Evolutionary conservation across 2,329 filamentous ascomycete genomes (phyloP).

Genomic region (Cryphonectria japonica): DNA sequence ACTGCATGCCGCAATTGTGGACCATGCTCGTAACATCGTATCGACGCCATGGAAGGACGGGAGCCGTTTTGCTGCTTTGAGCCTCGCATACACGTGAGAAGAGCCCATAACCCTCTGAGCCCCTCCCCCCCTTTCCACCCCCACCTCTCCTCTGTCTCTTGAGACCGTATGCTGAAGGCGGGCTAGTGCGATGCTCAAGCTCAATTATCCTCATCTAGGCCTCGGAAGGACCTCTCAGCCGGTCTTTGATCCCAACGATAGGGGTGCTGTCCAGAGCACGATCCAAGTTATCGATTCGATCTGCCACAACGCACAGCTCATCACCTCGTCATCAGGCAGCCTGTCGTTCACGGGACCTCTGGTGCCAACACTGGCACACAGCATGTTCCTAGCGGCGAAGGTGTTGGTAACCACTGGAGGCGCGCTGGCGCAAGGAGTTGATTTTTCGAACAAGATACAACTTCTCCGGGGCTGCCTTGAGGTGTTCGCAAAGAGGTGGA

Average conservation of each 20-base stretch:
- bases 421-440: slow-evolving; percentile 30
- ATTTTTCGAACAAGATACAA: slow-evolving; percentile 35
- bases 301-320: slow-evolving; percentile 31
- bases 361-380: slow-evolving; percentile 34
- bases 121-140: slow-evolving; percentile 2
- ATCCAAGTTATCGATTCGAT: slow-evolving; percentile 33
- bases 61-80: slow-evolving; percentile 34
- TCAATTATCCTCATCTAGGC: slow-evolving; percentile 36
- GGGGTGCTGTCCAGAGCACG: slow-evolving; percentile 31
- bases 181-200: slow-evolving; percentile 36
- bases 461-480: slow-evolving; percentile 32
- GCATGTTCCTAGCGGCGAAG: slow-evolving; percentile 34
- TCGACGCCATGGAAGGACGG: slow-evolving; percentile 33
- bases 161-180: slow-evolving; percentile 27
- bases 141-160: slow-evolving; percentile 11
- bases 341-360: slow-evolving; percentile 28
- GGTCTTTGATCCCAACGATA: slow-evolving; percentile 22
- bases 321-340: slow-evolving; percentile 27
- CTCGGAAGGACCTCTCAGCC: slow-evolving; percentile 18
- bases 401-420: slow-evolving; percentile 36
- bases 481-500: slow-evolving; percentile 34
- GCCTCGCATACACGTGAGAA: slow-evolving; percentile 37
- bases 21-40: slow-evolving; percentile 32
- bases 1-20: slow-evolving; percentile 31
- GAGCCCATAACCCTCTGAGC: neutral